Percentiles rank a stretch among this genome's conserved stretches.
These are phyloP conservation scores for Apiospora malaysiana DNA, from an alignment of 2,329 filamentous ascomycete species.

Conservation along the genomic window DNA sequence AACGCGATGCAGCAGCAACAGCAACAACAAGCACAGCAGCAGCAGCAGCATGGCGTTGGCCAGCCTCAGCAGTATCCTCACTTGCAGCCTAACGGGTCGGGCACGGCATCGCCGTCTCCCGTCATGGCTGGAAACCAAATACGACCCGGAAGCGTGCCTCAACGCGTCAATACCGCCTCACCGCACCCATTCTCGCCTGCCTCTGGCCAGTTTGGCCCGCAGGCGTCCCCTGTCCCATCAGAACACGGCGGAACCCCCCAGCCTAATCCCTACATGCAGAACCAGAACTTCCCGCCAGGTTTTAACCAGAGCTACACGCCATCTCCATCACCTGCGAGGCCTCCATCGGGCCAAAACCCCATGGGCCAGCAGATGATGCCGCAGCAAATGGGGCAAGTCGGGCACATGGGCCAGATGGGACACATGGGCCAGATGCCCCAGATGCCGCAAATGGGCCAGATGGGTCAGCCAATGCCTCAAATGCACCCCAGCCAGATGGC, in stretches of 20 bases:
- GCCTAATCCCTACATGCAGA: conserved; percentile 71
- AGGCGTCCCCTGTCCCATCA: conserved; percentile 77
- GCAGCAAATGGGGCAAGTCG: conserved; percentile 49
- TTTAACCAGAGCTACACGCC: conserved; percentile 66
- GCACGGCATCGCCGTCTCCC: conserved; percentile 88
- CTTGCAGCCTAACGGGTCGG: conserved; percentile 78
- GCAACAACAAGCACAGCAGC: conserved; percentile 53
- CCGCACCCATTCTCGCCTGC: conserved; percentile 88
- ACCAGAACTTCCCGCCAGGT: conserved; percentile 59
- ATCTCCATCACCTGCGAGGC: conserved; percentile 59
- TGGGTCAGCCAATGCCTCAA: conserved; percentile 48
- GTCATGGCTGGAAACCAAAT: conserved; percentile 82
- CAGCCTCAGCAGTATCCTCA: conserved; percentile 77
- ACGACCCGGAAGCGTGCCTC: conserved; percentile 72
- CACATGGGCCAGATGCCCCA: conserved; percentile 49
- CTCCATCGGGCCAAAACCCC: conserved; percentile 59
- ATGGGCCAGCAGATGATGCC: conserved; percentile 62
- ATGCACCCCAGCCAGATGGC: conserved; percentile 41
- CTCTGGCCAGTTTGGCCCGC: conserved; percentile 71
- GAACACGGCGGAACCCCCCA: conserved; percentile 79
- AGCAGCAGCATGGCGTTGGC: conserved; percentile 33
- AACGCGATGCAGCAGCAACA: conserved; percentile 59
- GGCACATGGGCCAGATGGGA: conserved; percentile 40
- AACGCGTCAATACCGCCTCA: conserved; percentile 88
- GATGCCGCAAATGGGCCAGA: conserved; percentile 41